These are phyloP conservation scores for Solanum hybrid DNA, from an alignment of 305 asterid species.

Conservation along the genomic window DNA sequence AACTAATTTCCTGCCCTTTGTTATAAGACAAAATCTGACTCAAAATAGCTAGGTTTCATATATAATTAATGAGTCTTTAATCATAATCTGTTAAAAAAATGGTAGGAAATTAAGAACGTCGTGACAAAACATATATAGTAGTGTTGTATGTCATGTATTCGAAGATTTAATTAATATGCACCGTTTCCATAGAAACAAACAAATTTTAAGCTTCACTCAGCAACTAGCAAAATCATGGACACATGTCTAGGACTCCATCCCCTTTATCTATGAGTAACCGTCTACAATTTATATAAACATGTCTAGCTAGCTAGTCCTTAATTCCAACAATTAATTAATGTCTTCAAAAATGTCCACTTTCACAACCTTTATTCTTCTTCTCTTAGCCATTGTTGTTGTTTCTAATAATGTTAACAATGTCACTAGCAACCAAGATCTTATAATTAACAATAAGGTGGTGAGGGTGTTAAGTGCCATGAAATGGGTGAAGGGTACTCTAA, in stretches of 20 bases:
- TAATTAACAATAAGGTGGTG: slow-evolving; percentile 9
- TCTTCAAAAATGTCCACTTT: background rate
- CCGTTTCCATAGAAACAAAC: slow-evolving; percentile 1
- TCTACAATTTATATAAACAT: background rate
- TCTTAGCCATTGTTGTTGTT: background rate
- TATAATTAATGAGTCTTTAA: background rate
- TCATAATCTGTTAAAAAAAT: background rate
- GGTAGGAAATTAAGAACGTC: background rate
- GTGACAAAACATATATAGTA: background rate
- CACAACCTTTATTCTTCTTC: slow-evolving; percentile 20
- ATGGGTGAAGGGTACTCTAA: slow-evolving; percentile 21
- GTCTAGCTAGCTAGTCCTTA: background rate
- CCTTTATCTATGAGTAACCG: slow-evolving; percentile 6
- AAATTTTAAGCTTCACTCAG: background rate
- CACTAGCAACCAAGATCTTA: slow-evolving; percentile 8
- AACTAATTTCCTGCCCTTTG: background rate
- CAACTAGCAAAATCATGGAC: background rate
- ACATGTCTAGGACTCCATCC: background rate
- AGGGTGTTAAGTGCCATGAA: slow-evolving; percentile 28
- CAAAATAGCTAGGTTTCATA: background rate
- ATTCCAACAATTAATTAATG: background rate
- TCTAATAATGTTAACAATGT: background rate
- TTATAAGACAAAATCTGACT: background rate
- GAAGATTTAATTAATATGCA: background rate
- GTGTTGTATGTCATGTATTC: background rate